Conservation (phyloP, 768 basidiomycete species). For the Dioszegia crocea region DNA sequence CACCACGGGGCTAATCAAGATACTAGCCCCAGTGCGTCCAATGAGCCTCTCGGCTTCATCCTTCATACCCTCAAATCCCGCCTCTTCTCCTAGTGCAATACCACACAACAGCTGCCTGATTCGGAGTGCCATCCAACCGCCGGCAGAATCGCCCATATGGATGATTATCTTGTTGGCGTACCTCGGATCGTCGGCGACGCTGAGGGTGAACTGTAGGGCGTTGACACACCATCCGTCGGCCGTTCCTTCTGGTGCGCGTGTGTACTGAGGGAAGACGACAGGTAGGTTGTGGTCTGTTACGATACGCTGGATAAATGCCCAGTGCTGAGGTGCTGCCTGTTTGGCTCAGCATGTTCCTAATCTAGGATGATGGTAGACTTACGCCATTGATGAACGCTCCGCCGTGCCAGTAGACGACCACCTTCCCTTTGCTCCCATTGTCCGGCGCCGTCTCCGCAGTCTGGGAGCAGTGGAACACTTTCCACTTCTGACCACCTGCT, state of each 20-base stretch:
- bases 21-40: background rate
- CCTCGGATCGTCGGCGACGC: constrained; percentile 11
- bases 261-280: constrained; percentile 18
- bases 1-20: constrained; percentile 22
- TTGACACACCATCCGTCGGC: constrained; percentile 4
- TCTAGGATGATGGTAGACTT: background rate
- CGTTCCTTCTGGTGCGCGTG: constrained; percentile 15
- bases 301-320: constrained; percentile 8
- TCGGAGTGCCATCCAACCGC: constrained; percentile 19
- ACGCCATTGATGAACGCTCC: constrained; percentile 19
- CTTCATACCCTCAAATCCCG: background rate
- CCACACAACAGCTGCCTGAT: constrained; percentile 8
- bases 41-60: background rate
- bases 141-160: constrained; percentile 24
- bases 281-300: constrained; percentile 7
- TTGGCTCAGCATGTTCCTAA: background rate
- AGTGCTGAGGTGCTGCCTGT: constrained; percentile 15
- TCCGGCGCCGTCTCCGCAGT: background rate
- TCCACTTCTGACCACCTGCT: background rate
- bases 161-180: constrained; percentile 20
- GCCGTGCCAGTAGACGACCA: constrained; percentile 26
- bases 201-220: constrained; percentile 12
- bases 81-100: constrained; percentile 1
- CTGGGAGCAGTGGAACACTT: background rate
- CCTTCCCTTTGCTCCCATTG: constrained; percentile 3